phyloP scores from a whole-genome alignment of 352 stramenopile species.

The Pythium biforme region DNA sequence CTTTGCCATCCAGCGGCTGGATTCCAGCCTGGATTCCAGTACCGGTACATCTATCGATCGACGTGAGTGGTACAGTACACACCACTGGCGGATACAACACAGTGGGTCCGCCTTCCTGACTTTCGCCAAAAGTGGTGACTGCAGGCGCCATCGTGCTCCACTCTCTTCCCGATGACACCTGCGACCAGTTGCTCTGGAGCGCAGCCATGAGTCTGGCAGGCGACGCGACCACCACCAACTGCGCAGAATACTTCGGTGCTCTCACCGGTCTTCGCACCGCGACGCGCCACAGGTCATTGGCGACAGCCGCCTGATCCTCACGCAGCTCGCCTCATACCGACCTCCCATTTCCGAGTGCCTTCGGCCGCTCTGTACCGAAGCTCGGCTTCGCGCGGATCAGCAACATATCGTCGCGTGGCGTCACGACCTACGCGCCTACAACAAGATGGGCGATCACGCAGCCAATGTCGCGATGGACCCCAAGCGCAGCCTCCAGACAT shows the following conservation, averaged over 20 bases:
- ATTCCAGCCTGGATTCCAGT: too few species aligned
- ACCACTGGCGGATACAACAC: too few species aligned
- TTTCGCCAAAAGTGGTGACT: too few species aligned
- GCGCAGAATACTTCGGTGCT: constrained; percentile 9
- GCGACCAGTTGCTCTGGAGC: constrained; percentile 9
- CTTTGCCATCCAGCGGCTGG: too few species aligned
- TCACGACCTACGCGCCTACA: constrained; percentile 3
- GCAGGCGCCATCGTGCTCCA: not conserved
- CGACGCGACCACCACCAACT: constrained; percentile 9
- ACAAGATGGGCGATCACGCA: constrained; percentile 6
- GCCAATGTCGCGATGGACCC: constrained; percentile 13
- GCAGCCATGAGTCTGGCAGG: not conserved
- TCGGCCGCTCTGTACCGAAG: not conserved
- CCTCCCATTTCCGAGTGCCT: not conserved
- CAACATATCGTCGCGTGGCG: not conserved
- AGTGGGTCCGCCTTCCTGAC: too few species aligned
- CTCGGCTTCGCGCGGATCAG: constrained; percentile 1
- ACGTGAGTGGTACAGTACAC: too few species aligned
- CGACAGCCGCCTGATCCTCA: constrained; percentile 3
- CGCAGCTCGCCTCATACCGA: not conserved
- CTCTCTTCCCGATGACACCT: not conserved
- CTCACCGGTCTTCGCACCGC: constrained; percentile 5
- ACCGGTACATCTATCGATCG: too few species aligned
- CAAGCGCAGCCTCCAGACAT: constrained; percentile 2
- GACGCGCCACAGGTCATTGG: not conserved